phyloP scores from a whole-genome alignment of 257 asterid genomes.

The Scutellaria barbata region DNA sequence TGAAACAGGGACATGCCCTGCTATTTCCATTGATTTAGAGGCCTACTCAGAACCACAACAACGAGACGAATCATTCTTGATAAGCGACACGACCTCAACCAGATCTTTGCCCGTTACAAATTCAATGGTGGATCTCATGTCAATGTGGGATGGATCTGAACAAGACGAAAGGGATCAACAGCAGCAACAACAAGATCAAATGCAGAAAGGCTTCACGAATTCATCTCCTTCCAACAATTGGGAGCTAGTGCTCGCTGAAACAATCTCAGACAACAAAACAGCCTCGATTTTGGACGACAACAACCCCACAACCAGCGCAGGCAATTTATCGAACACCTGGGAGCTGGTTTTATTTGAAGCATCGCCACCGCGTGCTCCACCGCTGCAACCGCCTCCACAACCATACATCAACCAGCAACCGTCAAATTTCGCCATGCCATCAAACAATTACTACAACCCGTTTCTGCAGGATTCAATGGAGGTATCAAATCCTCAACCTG shows the following conservation, averaged over 20 bases:
- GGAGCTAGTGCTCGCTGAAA: slow-evolving; percentile 60
- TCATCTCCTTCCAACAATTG: slow-evolving; percentile 46
- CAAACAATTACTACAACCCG: slow-evolving; percentile 60
- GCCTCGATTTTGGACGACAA: not conserved
- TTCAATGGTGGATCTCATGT: slow-evolving; percentile 63
- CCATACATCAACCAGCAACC: not conserved
- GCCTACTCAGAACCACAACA: slow-evolving; percentile 48
- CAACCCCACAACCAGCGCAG: not conserved
- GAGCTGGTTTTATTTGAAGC: slow-evolving; percentile 47
- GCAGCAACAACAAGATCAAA: slow-evolving; percentile 22
- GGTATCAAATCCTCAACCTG: slow-evolving; percentile 4
- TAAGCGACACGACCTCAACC: slow-evolving; percentile 56
- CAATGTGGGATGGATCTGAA: slow-evolving; percentile 59
- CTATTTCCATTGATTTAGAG: slow-evolving; percentile 76
- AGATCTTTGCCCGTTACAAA: slow-evolving; percentile 59
- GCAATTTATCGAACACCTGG: slow-evolving; percentile 42
- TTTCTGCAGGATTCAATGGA: slow-evolving; percentile 55
- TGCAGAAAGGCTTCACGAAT: not conserved
- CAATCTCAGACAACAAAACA: slow-evolving; percentile 16
- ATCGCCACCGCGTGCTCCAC: slow-evolving; percentile 11
- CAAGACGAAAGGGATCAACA: slow-evolving; percentile 34
- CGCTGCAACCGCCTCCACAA: slow-evolving; percentile 5
- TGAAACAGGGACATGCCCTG: slow-evolving; percentile 49
- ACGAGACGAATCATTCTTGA: slow-evolving; percentile 40
- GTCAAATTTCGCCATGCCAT: not conserved